These are phyloP conservation scores for Leccinum incarnatum DNA, from an alignment of 768 basidiomycete genomes.

Conservation along the genomic window DNA sequence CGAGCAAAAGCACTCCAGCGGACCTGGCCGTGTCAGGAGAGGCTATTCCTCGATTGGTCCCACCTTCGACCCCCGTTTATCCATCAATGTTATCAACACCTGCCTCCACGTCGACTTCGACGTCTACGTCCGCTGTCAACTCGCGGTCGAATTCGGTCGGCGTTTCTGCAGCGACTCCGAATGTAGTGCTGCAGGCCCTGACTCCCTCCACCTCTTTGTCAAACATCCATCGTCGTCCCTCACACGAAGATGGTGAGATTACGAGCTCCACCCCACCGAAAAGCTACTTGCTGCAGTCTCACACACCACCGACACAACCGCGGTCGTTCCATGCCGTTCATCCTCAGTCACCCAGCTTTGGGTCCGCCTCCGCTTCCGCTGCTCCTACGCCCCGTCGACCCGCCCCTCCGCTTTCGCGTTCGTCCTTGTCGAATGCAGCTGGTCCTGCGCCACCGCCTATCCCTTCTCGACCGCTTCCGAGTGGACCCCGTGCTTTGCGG, in stretches of 20 bases:
- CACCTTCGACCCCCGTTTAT: slow-evolving; percentile 7
- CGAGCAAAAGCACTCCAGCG: slow-evolving; percentile 11
- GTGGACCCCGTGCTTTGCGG: slow-evolving; percentile 40
- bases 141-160: slow-evolving; percentile 29
- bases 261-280: slow-evolving; percentile 36
- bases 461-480: slow-evolving; percentile 36
- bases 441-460: slow-evolving; percentile 21
- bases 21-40: background rate
- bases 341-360: slow-evolving; percentile 24
- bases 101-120: slow-evolving; percentile 21
- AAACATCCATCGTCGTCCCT: slow-evolving; percentile 25
- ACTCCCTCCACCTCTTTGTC: slow-evolving; percentile 4
- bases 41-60: background rate
- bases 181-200: background rate
- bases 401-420: slow-evolving; percentile 31
- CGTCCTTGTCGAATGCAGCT: slow-evolving; percentile 24
- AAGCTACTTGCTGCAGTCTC: slow-evolving; percentile 37
- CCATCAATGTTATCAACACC: slow-evolving; percentile 10
- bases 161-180: slow-evolving; percentile 6
- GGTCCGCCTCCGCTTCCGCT: slow-evolving; percentile 22
- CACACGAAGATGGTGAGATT: slow-evolving; percentile 57
- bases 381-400: slow-evolving; percentile 29
- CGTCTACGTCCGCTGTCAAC: slow-evolving; percentile 19
- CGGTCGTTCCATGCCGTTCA: slow-evolving; percentile 40
- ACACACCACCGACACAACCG: slow-evolving; percentile 48